Conservation (phyloP, 2,329 filamentous ascomycete species). For the Daldinia sp. region DNA sequence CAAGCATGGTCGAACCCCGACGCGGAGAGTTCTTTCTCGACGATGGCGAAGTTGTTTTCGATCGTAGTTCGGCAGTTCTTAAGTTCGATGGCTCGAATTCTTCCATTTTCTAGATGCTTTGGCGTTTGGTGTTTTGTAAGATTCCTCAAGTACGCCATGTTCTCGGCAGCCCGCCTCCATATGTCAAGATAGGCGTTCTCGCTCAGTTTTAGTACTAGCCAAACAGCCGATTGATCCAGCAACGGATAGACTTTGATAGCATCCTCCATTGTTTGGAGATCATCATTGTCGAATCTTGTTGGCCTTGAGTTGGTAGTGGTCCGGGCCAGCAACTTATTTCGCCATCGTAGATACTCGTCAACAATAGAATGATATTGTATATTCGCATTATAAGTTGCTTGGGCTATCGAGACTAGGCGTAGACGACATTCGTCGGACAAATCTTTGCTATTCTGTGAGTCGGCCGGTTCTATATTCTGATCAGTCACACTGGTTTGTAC, state of each 20-base stretch:
- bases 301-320: neutral
- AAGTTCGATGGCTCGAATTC: constrained; percentile 11
- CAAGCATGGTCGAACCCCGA: neutral
- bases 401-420: constrained; percentile 9
- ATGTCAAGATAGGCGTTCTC: constrained; percentile 18
- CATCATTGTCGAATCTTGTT: constrained; percentile 1
- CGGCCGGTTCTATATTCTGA: neutral
- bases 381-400: constrained; percentile 15
- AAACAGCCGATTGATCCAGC: neutral
- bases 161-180: constrained; percentile 22
- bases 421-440: constrained; percentile 6
- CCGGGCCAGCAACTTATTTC: neutral
- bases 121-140: constrained; percentile 6
- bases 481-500: neutral
- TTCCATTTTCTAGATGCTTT: constrained; percentile 9
- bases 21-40: constrained; percentile 16
- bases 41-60: neutral
- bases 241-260: neutral
- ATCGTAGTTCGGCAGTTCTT: constrained; percentile 5
- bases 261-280: neutral
- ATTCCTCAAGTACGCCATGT: constrained; percentile 21
- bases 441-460: neutral
- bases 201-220: constrained; percentile 9
- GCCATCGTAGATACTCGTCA: constrained; percentile 18
- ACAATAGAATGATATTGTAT: constrained; percentile 22